Evolutionary conservation across 140 eudicot genomes (phyloP), one percentile per base, ranked within the genome.

Genomic region (Ambrosia hybrid): DNA sequence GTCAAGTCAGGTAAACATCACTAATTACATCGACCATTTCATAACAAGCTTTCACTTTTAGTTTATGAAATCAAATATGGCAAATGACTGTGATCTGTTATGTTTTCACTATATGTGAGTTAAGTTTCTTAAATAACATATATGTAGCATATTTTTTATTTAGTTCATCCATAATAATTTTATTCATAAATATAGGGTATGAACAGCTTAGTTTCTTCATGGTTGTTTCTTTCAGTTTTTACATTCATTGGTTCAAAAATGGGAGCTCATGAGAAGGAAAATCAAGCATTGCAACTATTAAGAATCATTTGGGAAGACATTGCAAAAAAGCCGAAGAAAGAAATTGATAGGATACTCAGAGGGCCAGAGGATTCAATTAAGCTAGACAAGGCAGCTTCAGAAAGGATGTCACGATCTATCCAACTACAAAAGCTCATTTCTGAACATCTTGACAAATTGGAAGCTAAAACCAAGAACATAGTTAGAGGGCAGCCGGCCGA

Each of bases 311-410:
- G 59, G 59, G 9, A 53, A n/a, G 59, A 53, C 6, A 5, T 53
- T 4, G 59, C 59, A 14, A 14, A 53, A 53, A 14, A 53, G 9
- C 59, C 26, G 1, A 53, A 4, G 21, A 36, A 62, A 16, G 26
- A 62, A 12, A 62, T 62, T 13, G 68, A 62, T 62, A 2, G 1
- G 6, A 62, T 62, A 62, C 48, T 62, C 49, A 62, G 68, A 62
- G 68, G 68, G 21, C 68, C 48, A 1, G 11, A 2, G 15, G 68
- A 62, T 62, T 14, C 68, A 14, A 5, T 62, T 38, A 13, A 37
- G 33, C 51, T 5, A 63, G 68, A 61, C 21, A 36, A 61, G 67
- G 6, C 9, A 5, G 67, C 67, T 61, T 61, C 45, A 0, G 48
- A 33, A 55, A 55, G 60, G 60, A 2, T 55, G 17, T 11, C 16